Evolutionary conservation across 1,284 basidiomycete species (phyloP).

Genomic region (Apiotrichum sp.): DNA sequence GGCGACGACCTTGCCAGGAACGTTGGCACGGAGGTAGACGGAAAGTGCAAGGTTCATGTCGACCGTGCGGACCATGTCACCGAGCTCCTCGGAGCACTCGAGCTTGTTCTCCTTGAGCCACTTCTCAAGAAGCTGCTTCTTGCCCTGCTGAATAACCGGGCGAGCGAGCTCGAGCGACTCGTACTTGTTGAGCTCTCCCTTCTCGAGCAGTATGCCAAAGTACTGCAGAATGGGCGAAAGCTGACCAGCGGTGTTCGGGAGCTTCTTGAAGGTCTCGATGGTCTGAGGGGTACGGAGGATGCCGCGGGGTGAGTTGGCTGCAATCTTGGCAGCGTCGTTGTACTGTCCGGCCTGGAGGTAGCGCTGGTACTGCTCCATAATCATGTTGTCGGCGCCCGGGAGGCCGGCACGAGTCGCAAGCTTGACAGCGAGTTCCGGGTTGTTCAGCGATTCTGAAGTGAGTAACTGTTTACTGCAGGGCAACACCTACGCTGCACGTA

Average conservation of each 20-base stretch:
- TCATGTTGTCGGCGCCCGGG: constrained; percentile 96
- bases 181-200: constrained; percentile 93
- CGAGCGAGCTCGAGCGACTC: constrained; percentile 95
- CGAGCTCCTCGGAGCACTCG: constrained; percentile 96
- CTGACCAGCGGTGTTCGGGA: constrained; percentile 81
- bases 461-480: neutral
- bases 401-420: constrained; percentile 94
- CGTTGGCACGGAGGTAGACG: constrained; percentile 95
- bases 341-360: constrained; percentile 87
- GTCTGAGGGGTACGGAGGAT: constrained; percentile 92
- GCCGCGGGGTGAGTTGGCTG: constrained; percentile 93
- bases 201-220: constrained; percentile 96
- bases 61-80: constrained; percentile 81
- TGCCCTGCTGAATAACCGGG: constrained; percentile 91
- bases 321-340: constrained; percentile 95
- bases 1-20: constrained; percentile 97
- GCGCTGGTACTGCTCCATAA: constrained; percentile 90
- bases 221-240: constrained; percentile 97
- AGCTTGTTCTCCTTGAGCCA: constrained; percentile 99
- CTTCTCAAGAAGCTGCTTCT: constrained; percentile 96
- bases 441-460: constrained; percentile 71
- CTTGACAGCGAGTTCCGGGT: constrained; percentile 97
- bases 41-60: constrained; percentile 99
- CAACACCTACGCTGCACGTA: constrained; percentile 64
- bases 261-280: constrained; percentile 96